Evolutionary conservation across 164 flowering plant species (phyloP), one percentile per base, ranked within the genome.

Genomic region (Paratinospora sagittata): DNA sequence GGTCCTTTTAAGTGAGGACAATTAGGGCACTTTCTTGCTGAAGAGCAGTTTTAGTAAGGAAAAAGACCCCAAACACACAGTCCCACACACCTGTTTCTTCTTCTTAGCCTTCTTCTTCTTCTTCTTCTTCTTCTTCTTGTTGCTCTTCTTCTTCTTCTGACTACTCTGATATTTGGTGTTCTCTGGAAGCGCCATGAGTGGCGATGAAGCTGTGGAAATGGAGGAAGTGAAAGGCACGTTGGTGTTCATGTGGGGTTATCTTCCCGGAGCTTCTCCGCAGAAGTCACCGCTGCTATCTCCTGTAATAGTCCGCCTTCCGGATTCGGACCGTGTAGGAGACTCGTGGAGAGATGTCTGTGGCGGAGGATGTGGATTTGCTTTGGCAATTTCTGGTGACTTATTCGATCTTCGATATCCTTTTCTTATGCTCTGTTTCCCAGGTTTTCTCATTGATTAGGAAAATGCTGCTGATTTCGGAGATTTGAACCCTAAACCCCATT

Each of bases 311-410:
- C 72, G 81, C 74, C 70, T 85, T 36, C 92, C 92, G 41, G 76
- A 60, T 17, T 60, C 85, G 16, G 67, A 60, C 23, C 66, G 55
- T 3, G 69, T 68, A 4, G 77, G 76, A 24, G 83, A 76, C 63
- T 72, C 79, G 0, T 96, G 97, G 99, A 86, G 68, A 74, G 97
- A 91, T 74, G 98, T 93, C 11, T 90, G 95, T 60, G 89, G 95
- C 17, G 99, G 99, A 8, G 99, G 99, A 37, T 96, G 99, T 71
- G 98, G 99, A 2, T 96, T 93, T 67, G 97, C 98, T 30, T 78
- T 91, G 83, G 99, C 97, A 21, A 84, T 91, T 78, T 84, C 97
- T 24, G 98, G 99, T 93, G 67, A 58, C 36, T 57, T 33, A 3
- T 65, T 57, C 39, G 39, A 70, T 63, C 73, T 47, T 45, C n/a